Evolutionary conservation across 2,329 filamentous ascomycete species (phyloP), one percentile per base, ranked within the genome.

Genomic region (Colletotrichum lini): DNA sequence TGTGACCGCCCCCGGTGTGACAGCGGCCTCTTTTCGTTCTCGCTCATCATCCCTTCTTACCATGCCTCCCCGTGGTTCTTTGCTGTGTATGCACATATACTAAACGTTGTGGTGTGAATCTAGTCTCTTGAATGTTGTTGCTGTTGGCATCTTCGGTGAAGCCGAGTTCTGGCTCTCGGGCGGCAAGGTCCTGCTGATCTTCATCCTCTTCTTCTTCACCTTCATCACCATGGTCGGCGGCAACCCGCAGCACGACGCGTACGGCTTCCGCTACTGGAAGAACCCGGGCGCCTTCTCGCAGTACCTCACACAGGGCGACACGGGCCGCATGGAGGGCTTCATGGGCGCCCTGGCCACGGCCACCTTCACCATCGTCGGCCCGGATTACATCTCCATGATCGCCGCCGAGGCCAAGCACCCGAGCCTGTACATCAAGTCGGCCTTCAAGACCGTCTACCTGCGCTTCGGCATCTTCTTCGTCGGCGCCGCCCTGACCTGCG

Each of bases 241-340:
- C 23, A 75, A 70, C 59, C 75, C 76, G 47, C 73, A 74, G 21
- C 75, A 74, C n/a, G 72, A 77, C 42, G 72, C 71, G 21, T 73
- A 76, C 57, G 76, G 76, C 7, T 76, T 75, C 68, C 53, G 66
- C 21, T 71, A 75, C 65, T 75, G 68, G 57, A 44, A 60, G 30
- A 61, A 71, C 26, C 62, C 69, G 52, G 76, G 76, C 21, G 44
- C 69, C 15, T 72, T 72, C 45, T 66, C 70, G 40, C 47, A 59
- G 8, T 73, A 73, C 50, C 67, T 73, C 30, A 72, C 69, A 4
- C 23, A 83, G 0, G 91, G 91, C 4, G 77, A 85, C 50, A 83
- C 93, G 0, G 93, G 93, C 45, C 87, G 87, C 59, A 94, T 92
- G 76, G 85, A 94, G 26, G 93, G 92, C 3, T 94, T 94, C 78